Conservation (phyloP, 306 rosid genomes). For the Abrus pulchellus region DNA sequence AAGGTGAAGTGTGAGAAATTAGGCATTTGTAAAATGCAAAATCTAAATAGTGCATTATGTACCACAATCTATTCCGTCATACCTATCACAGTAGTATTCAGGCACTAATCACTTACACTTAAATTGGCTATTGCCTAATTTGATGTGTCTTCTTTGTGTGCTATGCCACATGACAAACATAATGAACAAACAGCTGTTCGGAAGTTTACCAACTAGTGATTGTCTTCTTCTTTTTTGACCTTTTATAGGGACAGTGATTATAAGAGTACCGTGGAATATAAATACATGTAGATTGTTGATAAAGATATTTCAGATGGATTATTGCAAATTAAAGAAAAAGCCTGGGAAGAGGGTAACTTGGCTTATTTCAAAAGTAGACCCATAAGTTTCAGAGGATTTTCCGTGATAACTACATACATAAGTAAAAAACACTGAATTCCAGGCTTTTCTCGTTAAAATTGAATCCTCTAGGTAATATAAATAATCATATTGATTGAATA, state of each 20-base stretch:
- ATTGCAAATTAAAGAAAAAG: neutral
- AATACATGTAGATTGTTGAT: neutral
- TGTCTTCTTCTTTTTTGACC: slow-evolving; percentile 41
- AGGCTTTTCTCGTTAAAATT: too few relatives aligned
- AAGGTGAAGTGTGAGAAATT: slow-evolving; percentile 41
- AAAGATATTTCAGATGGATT: slow-evolving; percentile 9
- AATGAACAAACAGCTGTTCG: slow-evolving; percentile 47
- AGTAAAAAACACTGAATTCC: neutral
- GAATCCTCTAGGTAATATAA: too few relatives aligned
- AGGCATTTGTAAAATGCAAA: slow-evolving; percentile 51
- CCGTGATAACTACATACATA: neutral
- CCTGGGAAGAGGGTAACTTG: neutral
- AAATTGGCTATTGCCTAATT: slow-evolving; percentile 54
- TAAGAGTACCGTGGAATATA: slow-evolving; percentile 11
- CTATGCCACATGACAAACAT: slow-evolving; percentile 59
- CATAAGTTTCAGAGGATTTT: neutral
- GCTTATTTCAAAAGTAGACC: neutral
- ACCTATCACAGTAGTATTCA: slow-evolving; percentile 45
- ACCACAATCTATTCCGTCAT: slow-evolving; percentile 46
- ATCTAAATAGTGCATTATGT: slow-evolving; percentile 41
- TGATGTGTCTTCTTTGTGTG: slow-evolving; percentile 49
- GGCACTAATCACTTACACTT: slow-evolving; percentile 38
- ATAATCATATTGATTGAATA: too few relatives aligned
- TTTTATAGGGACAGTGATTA: slow-evolving; percentile 41
- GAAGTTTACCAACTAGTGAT: slow-evolving; percentile 37